Base-by-base conservation (phyloP, 2,329 filamentous ascomycete species). In the Penicillium sp. region DNA sequence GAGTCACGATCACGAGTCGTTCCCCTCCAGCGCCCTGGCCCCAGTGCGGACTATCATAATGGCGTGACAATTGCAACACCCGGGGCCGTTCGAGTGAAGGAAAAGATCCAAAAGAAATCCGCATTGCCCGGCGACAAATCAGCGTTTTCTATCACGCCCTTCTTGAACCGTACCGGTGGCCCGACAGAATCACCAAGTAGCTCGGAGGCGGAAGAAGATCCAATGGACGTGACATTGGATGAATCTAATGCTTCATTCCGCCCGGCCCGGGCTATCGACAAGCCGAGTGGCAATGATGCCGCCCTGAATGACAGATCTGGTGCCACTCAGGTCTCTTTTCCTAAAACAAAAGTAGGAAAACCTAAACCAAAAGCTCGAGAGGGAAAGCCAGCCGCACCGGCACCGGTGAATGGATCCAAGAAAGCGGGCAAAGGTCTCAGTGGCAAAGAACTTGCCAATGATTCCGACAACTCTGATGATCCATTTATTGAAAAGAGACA, bases 91-190 rank as follows among this genome's bases (percentile, higher is more conserved):
- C 62, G 66, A 32, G 57, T 66, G 41, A 69, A 72, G 20, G 87
- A 84, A 68, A 84, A 83, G 65, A 74, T 77, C 47, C 78, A 75
- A 42, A 68, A 75, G 25, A 80, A 83, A 18, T 79, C 81, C 32
- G 78, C 81, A 1, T 72, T 82, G 47, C 75, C 87, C 4, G 89
- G 88, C 27, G 89, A 95, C 64, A 96, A 95, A 69, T 96, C 91
- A 0, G 84, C 81, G 2, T 96, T 97, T 69, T 95, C 90, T 3
- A 89, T 96, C 56, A 97, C 92, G 0, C 92, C 92, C 0, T 96
- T 95, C 75, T 77, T 97, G 53, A 95, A 91, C 68, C 83, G 86
- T 44, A 85, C 82, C 24, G 83, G 78, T 53, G 84, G 76, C 55
- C 73, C 85, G 12, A 70, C 73, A 31, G 60, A 62, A 37, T 61